Base-by-base conservation (phyloP, 305 asterid species). In the Petunia hybrid region DNA sequence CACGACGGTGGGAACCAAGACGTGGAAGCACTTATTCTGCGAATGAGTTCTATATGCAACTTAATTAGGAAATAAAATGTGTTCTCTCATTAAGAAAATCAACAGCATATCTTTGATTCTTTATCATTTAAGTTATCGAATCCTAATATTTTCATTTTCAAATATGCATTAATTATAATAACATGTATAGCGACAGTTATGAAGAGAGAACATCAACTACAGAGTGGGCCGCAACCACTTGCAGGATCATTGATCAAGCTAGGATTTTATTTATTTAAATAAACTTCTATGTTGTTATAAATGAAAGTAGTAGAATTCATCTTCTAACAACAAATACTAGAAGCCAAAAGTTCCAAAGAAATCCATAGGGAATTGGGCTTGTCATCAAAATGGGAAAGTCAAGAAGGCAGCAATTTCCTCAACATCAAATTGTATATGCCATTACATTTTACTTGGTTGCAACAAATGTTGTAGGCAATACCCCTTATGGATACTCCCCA, bases 381-480 rank as follows among this genome's bases (percentile, higher is more conserved):
- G 35, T 5, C 31, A 22, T 22, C 35, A 16, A 38, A 65, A 79
- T 79, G 77, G 68, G 45, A 63, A 65, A 43, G 57, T 63, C 43
- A 10, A 14, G n/a, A 31, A 35, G 40, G 40, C 57, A 62, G 13
- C 81, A 31, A 63, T 64, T 45, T 55, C 51, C 60, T 78, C 36
- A 46, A 65, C 68, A 40, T 79, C 62, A 56, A 56, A n/a, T 56
- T 56, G 62, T 56, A 12, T 66, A n/a, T 67, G 82, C 82, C 45
- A 46, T 79, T 53, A 56, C 66, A 66, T 65, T 66, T 39, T 66
- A 57, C 67, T 53, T 79, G 43, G 77, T 65, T 39, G 68, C 77
- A 10, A 79, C 78, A 22, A 31, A 43, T 59, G 40, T 73, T 12
- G 78, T 43, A 1, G 63, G 62, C 31, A 31, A 66, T 8, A 79